Evolutionary conservation across 148 eudicot species (phyloP).

Genomic region (Rhododendron ovatum): DNA sequence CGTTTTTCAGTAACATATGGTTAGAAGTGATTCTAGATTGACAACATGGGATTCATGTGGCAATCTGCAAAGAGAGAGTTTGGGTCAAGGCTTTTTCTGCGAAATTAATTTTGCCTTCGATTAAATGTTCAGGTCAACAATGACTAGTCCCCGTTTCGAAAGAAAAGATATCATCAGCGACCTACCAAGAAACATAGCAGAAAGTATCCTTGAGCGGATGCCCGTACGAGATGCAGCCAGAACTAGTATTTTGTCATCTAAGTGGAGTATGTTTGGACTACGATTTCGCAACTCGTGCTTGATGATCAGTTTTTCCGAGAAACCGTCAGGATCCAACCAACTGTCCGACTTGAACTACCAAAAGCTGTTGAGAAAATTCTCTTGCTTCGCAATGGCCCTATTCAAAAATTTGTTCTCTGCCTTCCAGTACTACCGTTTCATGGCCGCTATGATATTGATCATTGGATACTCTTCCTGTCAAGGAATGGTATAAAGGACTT

Average conservation of each 20-base stretch:
- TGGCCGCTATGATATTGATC: neutral
- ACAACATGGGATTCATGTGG: neutral
- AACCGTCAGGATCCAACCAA: neutral
- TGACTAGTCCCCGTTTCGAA: neutral
- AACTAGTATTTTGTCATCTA: neutral
- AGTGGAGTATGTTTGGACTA: neutral
- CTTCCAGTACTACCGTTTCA: neutral
- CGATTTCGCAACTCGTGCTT: neutral
- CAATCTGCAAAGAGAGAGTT: too few relatives aligned
- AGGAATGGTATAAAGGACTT: slow-evolving; percentile 4
- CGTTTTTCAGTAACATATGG: neutral
- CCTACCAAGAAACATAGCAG: neutral
- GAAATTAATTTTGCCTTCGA: neutral
- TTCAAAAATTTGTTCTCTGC: neutral
- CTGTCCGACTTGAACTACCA: neutral
- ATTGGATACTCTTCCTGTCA: neutral
- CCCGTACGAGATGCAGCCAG: neutral
- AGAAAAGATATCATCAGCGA: neutral
- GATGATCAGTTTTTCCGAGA: neutral
- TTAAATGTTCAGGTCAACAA: neutral
- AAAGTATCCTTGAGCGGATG: neutral
- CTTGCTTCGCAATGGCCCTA: neutral
- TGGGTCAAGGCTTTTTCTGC: too few relatives aligned
- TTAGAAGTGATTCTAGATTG: neutral
- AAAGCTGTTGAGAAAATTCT: neutral